A percentile compares a stretch with the other conserved stretches of the same genome.
phyloP scores from a whole-genome alignment of 208 protist genomes.

The Wallacemonas collosoma region DNA sequence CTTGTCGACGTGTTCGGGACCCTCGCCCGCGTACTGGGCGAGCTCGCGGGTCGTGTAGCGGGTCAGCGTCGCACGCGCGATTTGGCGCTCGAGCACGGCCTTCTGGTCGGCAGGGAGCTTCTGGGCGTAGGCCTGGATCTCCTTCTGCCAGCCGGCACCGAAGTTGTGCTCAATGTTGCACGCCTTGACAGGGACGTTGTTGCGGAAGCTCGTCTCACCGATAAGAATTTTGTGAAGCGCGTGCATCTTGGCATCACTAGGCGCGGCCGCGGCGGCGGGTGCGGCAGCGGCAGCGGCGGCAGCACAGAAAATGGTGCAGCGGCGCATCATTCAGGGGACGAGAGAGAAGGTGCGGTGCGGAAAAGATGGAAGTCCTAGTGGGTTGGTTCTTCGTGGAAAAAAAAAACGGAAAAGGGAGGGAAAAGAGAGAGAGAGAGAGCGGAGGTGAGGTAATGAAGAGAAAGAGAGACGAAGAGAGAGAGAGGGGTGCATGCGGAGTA shows the following conservation, averaged over 20 bases:
- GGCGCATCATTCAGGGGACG: conserved; percentile 52
- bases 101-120: conserved; percentile 72
- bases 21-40: conserved; percentile 72
- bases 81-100: conserved; percentile 70
- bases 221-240: conserved; percentile 86
- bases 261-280: conserved; percentile 28
- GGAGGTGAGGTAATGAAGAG: background rate
- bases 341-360: background rate
- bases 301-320: conserved; percentile 39
- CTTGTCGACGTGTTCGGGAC: conserved; percentile 63
- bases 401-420: too few relatives aligned
- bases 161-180: conserved; percentile 91
- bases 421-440: conserved; percentile 14
- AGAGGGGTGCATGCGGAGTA: background rate
- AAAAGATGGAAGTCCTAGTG: background rate
- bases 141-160: conserved; percentile 72
- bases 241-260: conserved; percentile 68
- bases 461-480: conserved; percentile 13
- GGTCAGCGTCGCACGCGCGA: conserved; percentile 79
- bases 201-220: conserved; percentile 85
- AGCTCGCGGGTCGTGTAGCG: conserved; percentile 91
- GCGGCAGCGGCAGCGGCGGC: conserved; percentile 43
- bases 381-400: too few relatives aligned
- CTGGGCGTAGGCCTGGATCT: conserved; percentile 76
- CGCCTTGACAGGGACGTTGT: conserved; percentile 82